Evolutionary conservation across 208 protist species (phyloP), one percentile per base, ranked within the genome.

Genomic region (Trypanosoma brucei): DNA sequence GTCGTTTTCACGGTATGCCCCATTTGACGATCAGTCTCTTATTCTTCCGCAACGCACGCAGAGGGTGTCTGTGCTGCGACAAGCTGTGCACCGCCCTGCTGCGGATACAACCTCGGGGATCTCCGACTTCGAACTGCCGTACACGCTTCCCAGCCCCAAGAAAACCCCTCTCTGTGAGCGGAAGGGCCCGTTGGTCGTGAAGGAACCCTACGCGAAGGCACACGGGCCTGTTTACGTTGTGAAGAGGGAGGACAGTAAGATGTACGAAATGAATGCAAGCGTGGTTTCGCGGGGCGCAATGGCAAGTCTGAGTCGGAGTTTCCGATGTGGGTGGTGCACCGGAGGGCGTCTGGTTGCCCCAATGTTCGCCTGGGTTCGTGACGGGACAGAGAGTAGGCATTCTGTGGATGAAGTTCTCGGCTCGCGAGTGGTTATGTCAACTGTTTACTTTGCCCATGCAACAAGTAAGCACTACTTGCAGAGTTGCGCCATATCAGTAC

Each of bases 361-460:
- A 8, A 68, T 69, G 30, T 87, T 88, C 72, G 76, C 85, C 30
- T 78, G 65, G 53, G 66, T 95, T 46, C 78, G 81, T 52, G 90
- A 95, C 63, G 84, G 74, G 11, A 66, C 77, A 44, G 83, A 91
- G 56, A 61, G 49, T 6, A 54, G 51, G 22, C 55, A 37, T 3
- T 65, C 64, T 34, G 71, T 81, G 40, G 58, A 70, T 35, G 86
- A 95, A 70, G 85, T 92, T 49, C 34, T 35, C 38, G 90, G 86
- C n/a, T 79, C 81, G 0, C 45, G 67, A 31, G 63, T 79, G 4
- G 53, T 58, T 13, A 13, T 77, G 1, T 49, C 62, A n/a, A 74
- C 52, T 9, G 80, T 82, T 5, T 87, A 86, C 62, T 73, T 75
- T 62, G 88, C 84, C 75, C 83, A 88, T 45, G 54, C 65, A 35